Base-by-base conservation (phyloP, 495 filamentous ascomycete genomes). In the Hapsidospora chrysogenum region DNA sequence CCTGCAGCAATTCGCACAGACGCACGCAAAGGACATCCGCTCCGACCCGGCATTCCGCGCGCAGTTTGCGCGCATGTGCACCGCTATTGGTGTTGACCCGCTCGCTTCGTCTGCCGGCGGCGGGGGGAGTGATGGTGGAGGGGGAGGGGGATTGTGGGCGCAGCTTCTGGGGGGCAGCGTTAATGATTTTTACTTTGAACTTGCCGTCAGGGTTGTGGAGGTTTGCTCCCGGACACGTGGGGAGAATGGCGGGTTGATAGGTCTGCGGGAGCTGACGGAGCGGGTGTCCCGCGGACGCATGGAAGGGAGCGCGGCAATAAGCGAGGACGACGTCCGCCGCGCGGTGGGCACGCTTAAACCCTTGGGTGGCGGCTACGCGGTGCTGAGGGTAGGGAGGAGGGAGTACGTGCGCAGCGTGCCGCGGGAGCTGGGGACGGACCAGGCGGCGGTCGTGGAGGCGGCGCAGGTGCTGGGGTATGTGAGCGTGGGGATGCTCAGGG, bases 51-150 rank as follows among this genome's bases (percentile, higher is more conserved):
- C 72, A 1, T 97, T 97, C 56, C 83, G 92, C 19, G 83, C 85
- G 11, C 86, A 96, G 60, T 97, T 97, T 51, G 89, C 89, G 4
- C 81, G 87, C 44, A 96, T 97, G 92, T 97, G 89, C 58, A 75
- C 84, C 46, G 82, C 87, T 36, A 92, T 97, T 45, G 89, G 89
- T 9, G 86, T 97, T 6, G 92, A 97, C 52, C 89, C 89, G 0
- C 64, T 96, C 1, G 84, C 83, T 13, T 74, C 44, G 76, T 73
- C 47, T 61, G 62, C 43, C 72, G 46, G 45, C 26, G 60, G 48
- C 41, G 52, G 36, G 44, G 65, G 36, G 52, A 59, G 38, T 40
- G 61, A 43, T 29, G 50, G 37, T 50, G 58, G 51, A 48, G 63
- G 51, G 47, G 51, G 29, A 0, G 70, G 70, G 13, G 87, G 77